Evolutionary conservation across 371 early-diverging fungal species (phyloP).

Genomic region (Mucor irregularis): DNA sequence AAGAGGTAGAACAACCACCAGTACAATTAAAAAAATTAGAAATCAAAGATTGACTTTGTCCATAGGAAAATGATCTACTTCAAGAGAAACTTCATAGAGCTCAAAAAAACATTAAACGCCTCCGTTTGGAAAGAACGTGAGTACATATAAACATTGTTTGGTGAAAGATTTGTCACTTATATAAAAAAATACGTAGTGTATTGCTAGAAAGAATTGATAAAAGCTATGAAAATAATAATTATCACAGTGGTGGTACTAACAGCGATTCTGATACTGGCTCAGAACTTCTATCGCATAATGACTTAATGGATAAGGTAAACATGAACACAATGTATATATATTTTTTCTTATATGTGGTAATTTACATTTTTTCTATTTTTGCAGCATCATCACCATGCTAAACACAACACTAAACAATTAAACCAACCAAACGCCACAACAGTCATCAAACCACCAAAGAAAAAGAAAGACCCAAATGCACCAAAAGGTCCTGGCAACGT

Average conservation of each 20-base stretch:
- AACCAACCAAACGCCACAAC: not conserved
- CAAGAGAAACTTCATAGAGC: slow-evolving; percentile 43
- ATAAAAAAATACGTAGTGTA: slow-evolving; percentile 4
- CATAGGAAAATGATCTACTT: slow-evolving; percentile 48
- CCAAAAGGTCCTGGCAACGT: slow-evolving; percentile 71
- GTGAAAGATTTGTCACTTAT: not conserved
- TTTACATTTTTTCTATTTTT: not conserved
- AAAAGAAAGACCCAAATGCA: slow-evolving; percentile 66
- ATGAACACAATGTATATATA: not conserved
- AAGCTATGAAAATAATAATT: slow-evolving; percentile 3
- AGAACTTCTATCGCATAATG: slow-evolving; percentile 19
- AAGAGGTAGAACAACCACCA: slow-evolving; percentile 55
- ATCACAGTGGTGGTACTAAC: slow-evolving; percentile 19
- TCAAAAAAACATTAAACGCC: slow-evolving; percentile 43
- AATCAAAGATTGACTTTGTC: not conserved
- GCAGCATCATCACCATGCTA: not conserved
- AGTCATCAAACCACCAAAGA: slow-evolving; percentile 32
- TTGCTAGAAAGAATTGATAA: slow-evolving; percentile 36
- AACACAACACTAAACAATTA: not conserved
- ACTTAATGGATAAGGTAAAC: slow-evolving; percentile 13
- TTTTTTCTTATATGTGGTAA: not conserved
- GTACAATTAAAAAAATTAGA: not conserved
- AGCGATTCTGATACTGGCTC: slow-evolving; percentile 26
- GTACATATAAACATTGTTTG: not conserved
- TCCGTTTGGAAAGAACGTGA: slow-evolving; percentile 41